These are phyloP conservation scores for Fusarium guadeloupense DNA, from an alignment of 2,329 filamentous ascomycete genomes.

Conservation along the genomic window DNA sequence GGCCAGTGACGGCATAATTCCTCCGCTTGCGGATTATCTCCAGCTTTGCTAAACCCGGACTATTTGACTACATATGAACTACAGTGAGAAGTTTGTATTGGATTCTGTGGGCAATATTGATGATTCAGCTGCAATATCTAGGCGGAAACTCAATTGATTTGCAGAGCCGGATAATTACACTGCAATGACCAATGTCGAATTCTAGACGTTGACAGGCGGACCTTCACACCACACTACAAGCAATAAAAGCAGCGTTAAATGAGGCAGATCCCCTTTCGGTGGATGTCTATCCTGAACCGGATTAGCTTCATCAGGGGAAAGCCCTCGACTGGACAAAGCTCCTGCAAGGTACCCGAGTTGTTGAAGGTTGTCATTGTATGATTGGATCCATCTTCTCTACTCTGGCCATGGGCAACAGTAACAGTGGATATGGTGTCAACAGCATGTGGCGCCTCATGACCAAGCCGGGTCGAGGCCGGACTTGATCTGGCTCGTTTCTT, in stretches of 20 bases:
- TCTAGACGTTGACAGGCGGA: constrained; percentile 33
- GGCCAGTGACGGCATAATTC: constrained; percentile 2
- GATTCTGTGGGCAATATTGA: not conserved
- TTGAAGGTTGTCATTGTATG: constrained; percentile 24
- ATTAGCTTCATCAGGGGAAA: constrained; percentile 18
- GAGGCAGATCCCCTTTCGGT: constrained; percentile 40
- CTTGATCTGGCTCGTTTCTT: constrained; percentile 17
- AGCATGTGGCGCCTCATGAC: constrained; percentile 33
- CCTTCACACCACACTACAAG: constrained; percentile 25
- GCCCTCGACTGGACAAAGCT: constrained; percentile 28
- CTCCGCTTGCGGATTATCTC: constrained; percentile 17
- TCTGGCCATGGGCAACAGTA: constrained; percentile 2
- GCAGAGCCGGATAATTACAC: constrained; percentile 20
- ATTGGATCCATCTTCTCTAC: too few relatives aligned
- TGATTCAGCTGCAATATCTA: not conserved
- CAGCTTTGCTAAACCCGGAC: constrained; percentile 23
- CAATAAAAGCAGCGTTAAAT: constrained; percentile 40
- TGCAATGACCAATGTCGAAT: constrained; percentile 13
- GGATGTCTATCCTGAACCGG: constrained; percentile 15
- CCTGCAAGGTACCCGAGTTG: constrained; percentile 39
- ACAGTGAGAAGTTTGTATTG: constrained; percentile 8
- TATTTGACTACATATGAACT: constrained; percentile 6
- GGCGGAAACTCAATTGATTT: constrained; percentile 20
- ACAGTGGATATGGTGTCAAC: constrained; percentile 10
- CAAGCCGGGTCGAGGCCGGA: constrained; percentile 19